Conservation (phyloP, 495 filamentous ascomycete species). For the Neurospora sp. region DNA sequence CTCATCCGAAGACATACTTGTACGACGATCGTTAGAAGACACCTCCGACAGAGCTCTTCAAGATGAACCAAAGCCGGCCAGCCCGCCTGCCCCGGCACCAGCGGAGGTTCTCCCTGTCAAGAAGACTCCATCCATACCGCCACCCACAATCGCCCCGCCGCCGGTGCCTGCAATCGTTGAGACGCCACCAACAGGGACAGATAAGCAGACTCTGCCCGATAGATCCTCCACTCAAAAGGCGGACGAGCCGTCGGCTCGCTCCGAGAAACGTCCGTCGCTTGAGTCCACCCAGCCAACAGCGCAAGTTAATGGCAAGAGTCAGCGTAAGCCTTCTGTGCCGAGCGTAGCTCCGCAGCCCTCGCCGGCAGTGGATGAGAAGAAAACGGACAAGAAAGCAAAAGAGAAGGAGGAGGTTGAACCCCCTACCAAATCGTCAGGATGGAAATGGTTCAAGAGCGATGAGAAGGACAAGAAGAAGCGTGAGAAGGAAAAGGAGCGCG, state of each 20-base stretch:
- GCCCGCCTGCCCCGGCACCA: constrained; percentile 11
- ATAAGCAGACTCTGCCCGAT: constrained; percentile 32
- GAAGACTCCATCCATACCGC: constrained; percentile 8
- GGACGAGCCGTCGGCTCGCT: constrained; percentile 36
- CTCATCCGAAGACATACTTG: neutral
- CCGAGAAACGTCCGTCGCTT: constrained; percentile 34
- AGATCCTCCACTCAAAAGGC: constrained; percentile 48
- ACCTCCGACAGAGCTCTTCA: constrained; percentile 3
- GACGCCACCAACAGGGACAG: constrained; percentile 46
- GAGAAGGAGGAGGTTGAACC: constrained; percentile 37
- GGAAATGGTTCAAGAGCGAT: constrained; percentile 48
- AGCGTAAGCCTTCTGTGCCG: constrained; percentile 2
- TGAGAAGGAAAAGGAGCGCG: constrained; percentile 44
- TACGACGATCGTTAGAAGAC: neutral
- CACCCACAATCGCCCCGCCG: constrained; percentile 6
- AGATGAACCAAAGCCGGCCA: constrained; percentile 10
- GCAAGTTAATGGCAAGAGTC: constrained; percentile 11
- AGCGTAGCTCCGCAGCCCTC: constrained; percentile 12
- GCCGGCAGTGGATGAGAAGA: constrained; percentile 63
- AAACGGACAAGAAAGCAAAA: constrained; percentile 55
- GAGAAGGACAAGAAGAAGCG: constrained; percentile 33
- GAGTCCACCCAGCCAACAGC: constrained; percentile 4
- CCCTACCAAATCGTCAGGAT: constrained; percentile 71
- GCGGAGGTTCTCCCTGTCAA: constrained; percentile 14
- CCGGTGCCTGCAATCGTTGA: constrained; percentile 61